Evolutionary conservation across 2,329 filamentous ascomycete genomes (phyloP).

Genomic region (Fusarium mundagurra): DNA sequence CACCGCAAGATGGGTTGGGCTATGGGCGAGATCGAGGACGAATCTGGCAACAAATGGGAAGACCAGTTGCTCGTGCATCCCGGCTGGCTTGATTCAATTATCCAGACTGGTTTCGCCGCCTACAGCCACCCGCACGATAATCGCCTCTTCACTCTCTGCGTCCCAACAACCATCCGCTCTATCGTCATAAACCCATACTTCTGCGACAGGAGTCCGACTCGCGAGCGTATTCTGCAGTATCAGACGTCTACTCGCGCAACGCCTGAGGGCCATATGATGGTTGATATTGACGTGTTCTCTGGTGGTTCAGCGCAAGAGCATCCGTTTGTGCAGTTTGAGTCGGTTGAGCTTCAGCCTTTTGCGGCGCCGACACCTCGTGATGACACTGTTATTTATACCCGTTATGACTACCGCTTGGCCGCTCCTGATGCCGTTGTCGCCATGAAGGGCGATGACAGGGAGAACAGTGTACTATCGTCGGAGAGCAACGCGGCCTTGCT

Average conservation of each 20-base stretch:
- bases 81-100: conserved; percentile 46
- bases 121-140: conserved; percentile 47
- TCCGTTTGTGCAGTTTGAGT: not conserved
- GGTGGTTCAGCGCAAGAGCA: not conserved
- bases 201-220: not conserved
- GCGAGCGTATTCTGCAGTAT: not conserved
- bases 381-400: not conserved
- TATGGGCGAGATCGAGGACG: not conserved
- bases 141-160: conserved; percentile 44
- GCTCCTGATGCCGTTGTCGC: not conserved
- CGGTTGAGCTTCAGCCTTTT: not conserved
- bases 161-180: conserved; percentile 23
- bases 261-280: not conserved
- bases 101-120: conserved; percentile 48
- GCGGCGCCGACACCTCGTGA: not conserved
- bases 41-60: not conserved
- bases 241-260: not conserved
- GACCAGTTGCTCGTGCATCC: not conserved
- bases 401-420: not conserved
- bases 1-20: not conserved
- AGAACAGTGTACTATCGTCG: not conserved
- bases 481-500: not conserved
- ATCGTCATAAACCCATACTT: not conserved
- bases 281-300: not conserved
- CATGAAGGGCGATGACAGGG: not conserved